Evolutionary conservation across 192 early-diverging fungal species (phyloP), one percentile per base, ranked within the genome.

Genomic region (Coemansia brasiliensis): DNA sequence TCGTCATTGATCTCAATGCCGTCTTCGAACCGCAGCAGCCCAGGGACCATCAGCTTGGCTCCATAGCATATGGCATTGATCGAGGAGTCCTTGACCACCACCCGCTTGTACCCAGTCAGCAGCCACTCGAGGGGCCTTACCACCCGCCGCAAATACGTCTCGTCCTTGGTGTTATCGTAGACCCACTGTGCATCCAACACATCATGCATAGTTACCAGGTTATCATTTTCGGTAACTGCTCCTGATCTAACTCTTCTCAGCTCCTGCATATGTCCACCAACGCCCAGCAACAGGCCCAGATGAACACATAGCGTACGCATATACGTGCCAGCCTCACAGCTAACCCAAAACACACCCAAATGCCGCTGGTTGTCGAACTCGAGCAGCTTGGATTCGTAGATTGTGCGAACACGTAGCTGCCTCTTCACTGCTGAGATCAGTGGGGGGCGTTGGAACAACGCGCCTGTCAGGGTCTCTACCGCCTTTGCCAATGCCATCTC

Each of bases 61-160:
- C 96, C 96, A 68, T 99, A 99, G 87, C 96, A 99, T 65, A 99
- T 91, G 43, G 96, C 92, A 65, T 99, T 99, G 63, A 99, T 92
- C 5, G 95, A 92, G 69, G 87, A 90, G 82, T 99, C 95, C 87
- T 99, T 99, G 46, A 99, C 94, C 35, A 99, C 94, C 39, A 99
- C 75, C 55, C 96, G 92, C 86, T 99, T 99, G 87, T 95, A 99
- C 4, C 84, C 84, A 20, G 88, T 90, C 59, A 99, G 86, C 22
- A 99, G 86, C 44, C 93, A 85, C 78, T 99, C 96, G 38, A 99
- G 84, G 41, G 96, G 96, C 42, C 91, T 88, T 42, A 99, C 86
- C 15, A 90, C 92, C 69, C 86, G 86, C 59, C 96, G 92, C 58
- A 99, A 84, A 79, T 99, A 99, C n/a, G 84, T 75, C 78, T 99